Evolutionary conservation across 257 asterid genomes (phyloP), one percentile per base, ranked within the genome.

Genomic region (Solanum bukasovii): DNA sequence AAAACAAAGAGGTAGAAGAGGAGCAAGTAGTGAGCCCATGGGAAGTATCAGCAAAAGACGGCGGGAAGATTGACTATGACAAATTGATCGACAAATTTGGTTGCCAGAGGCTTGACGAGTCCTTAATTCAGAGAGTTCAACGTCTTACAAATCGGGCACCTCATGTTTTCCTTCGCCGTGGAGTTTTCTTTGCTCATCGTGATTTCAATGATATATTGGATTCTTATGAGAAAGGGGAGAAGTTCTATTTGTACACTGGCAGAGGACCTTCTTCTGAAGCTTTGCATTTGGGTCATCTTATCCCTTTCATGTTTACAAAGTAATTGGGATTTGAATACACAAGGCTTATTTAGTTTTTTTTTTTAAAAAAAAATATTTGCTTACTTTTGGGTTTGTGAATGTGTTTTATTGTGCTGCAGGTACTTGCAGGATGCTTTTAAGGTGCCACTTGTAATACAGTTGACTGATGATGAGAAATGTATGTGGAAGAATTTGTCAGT

Each of bases 251-350:
- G 31, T 97, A 97, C 86, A 97, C 99, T 0, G 99, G 99, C 31
- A 95, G 99, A 9, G 99, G 99, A 25, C 98, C 99, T 27, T 97
- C 99, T 5, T 97, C 99, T 2, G 99, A 97, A 91, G 94, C 99
- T 21, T 87, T 97, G 94, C 99, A 97, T 92, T 93, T 97, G 91
- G 99, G 99, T 18, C 99, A 97, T 92, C 94, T 97, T 23, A 90
- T 97, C 63, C 99, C 99, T 5, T 97, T 97, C 82, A 94, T 97
- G 99, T 97, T 97, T 90, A 97, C 99, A 88, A 96, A 93, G 99
- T 97, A 92, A 88, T 88, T 61, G 44, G 40, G 9, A 6, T 29
- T 61, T 4, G 7, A 34, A 73, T 73, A 40, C 81, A 20, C 46
- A 34, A 34, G 21, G 46, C 81, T 71, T 71, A 31, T 31, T 71